A percentile compares a stretch with the other conserved stretches of the same genome.
These are phyloP conservation scores for Boletus patriciae DNA, from an alignment of 768 basidiomycete species.

Conservation along the genomic window DNA sequence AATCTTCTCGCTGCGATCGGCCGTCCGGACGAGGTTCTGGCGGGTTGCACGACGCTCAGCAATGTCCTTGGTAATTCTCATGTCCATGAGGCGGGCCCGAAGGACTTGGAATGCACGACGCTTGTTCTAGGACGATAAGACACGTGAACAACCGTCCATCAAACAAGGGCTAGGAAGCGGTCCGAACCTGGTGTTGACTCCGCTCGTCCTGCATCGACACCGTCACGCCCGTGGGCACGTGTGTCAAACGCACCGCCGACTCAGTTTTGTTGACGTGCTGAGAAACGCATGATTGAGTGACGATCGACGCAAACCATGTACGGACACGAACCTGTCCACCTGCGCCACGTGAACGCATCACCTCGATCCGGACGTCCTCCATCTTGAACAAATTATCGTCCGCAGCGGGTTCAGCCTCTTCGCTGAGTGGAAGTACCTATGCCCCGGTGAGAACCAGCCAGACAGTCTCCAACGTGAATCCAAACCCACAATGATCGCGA, in stretches of 20 bases:
- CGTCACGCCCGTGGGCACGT: conserved; percentile 87
- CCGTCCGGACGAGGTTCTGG: conserved; percentile 71
- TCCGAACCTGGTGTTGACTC: conserved; percentile 83
- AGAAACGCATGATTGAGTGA: background rate
- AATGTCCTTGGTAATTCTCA: conserved; percentile 68
- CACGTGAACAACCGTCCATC: background rate
- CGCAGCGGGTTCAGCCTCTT: conserved; percentile 54
- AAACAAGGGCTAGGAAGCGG: background rate
- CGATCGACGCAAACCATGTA: background rate
- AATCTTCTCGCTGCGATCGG: conserved; percentile 91
- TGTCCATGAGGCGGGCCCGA: conserved; percentile 79
- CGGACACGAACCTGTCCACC: conserved; percentile 77
- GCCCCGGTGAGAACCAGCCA: background rate
- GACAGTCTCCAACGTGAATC: background rate
- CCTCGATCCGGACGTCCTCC: conserved; percentile 87
- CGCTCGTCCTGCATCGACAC: conserved; percentile 99
- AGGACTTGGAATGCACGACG: conserved; percentile 93
- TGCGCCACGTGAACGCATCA: conserved; percentile 96
- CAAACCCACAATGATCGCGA: conserved; percentile 72
- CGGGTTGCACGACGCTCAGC: conserved; percentile 68
- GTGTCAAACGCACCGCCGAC: conserved; percentile 93
- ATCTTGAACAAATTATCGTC: conserved; percentile 74
- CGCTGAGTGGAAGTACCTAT: conserved; percentile 79
- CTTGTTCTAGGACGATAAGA: conserved; percentile 59
- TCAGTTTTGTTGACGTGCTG: conserved; percentile 99